Percentiles rank a stretch among this genome's conserved stretches.
Evolutionary conservation across 345 rosid species (phyloP).

Genomic region (Pugionium dolabratum): DNA sequence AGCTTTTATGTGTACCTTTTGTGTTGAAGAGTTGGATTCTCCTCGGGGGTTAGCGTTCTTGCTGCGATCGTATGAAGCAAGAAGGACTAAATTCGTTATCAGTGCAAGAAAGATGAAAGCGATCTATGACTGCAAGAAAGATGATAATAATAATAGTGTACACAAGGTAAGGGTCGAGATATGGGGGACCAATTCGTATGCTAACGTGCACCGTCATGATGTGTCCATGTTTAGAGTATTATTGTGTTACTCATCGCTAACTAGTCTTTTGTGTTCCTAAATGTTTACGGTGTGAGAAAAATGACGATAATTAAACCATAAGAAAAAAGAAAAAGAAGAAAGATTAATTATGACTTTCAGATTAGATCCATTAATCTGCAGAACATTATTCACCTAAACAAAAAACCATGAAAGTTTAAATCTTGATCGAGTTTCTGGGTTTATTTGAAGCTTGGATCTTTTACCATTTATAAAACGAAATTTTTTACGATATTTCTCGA

Average conservation of each 20-base stretch:
- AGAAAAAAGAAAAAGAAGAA: too few species aligned
- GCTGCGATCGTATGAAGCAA: slow-evolving; percentile 37
- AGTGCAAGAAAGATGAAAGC: slow-evolving; percentile 18
- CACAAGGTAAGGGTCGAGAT: slow-evolving; percentile 40
- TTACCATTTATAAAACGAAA: too few species aligned
- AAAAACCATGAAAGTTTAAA: too few species aligned
- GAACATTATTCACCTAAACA: too few species aligned
- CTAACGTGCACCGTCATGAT: slow-evolving; percentile 76
- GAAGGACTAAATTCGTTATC: neutral
- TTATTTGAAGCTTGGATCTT: too few species aligned
- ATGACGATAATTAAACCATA: slow-evolving; percentile 11
- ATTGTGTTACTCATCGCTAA: slow-evolving; percentile 45
- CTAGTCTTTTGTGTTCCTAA: slow-evolving; percentile 20
- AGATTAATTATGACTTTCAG: too few species aligned
- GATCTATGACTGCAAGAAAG: slow-evolving; percentile 30
- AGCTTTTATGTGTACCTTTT: slow-evolving; percentile 41
- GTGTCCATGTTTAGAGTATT: slow-evolving; percentile 41
- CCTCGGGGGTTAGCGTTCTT: slow-evolving; percentile 33
- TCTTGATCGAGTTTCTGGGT: too few species aligned
- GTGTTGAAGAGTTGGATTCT: slow-evolving; percentile 43
- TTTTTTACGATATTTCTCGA: neutral
- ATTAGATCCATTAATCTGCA: too few species aligned
- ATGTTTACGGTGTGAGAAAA: slow-evolving; percentile 22
- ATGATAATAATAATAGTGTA: slow-evolving; percentile 26
- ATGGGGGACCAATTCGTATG: slow-evolving; percentile 58